A percentile compares a stretch with the other conserved stretches of the same genome.
Conservation (phyloP, 2,329 filamentous ascomycete genomes). For the Alternaria hordeiaustralica region DNA sequence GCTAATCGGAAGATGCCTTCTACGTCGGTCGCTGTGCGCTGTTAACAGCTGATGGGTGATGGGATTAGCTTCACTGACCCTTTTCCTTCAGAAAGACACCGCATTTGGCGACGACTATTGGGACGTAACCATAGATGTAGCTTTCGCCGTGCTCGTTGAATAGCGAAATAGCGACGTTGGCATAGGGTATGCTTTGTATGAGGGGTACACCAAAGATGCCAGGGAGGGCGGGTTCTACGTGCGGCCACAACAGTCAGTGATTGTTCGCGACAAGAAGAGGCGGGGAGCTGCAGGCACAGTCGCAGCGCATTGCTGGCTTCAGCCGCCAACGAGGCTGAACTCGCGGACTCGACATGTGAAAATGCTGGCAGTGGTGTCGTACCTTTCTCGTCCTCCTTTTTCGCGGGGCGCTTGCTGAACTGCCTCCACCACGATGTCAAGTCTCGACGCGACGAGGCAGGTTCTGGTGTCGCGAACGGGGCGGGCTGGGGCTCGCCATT, state of each 20-base stretch:
- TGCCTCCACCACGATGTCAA: conserved; percentile 97
- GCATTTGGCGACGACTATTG: conserved; percentile 97
- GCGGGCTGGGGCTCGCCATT: conserved; percentile 52
- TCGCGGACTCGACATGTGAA: not conserved
- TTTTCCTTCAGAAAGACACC: conserved; percentile 98
- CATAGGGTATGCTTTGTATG: conserved; percentile 93
- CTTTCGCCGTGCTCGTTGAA: conserved; percentile 91
- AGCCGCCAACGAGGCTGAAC: conserved; percentile 15
- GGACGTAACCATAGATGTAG: conserved; percentile 98
- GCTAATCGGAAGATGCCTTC: conserved; percentile 97
- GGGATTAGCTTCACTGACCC: conserved; percentile 62
- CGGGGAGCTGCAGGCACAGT: conserved; percentile 22
- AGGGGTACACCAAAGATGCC: conserved; percentile 96
- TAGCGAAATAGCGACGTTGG: conserved; percentile 96
- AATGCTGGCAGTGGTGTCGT: conserved; percentile 25
- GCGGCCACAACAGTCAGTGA: conserved; percentile 28
- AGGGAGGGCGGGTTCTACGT: conserved; percentile 57
- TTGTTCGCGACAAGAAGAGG: conserved; percentile 19
- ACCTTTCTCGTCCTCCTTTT: conserved; percentile 70
- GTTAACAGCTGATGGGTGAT: conserved; percentile 27
- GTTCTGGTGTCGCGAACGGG: conserved; percentile 60
- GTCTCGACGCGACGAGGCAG: conserved; percentile 84
- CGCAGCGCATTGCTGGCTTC: conserved; percentile 12
- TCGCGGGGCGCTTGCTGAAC: conserved; percentile 73
- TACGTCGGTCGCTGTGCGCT: conserved; percentile 77